Evolutionary conservation across 2,329 filamentous ascomycete species (phyloP), one percentile per base, ranked within the genome.

Genomic region (Ampelomyces quisqualis): DNA sequence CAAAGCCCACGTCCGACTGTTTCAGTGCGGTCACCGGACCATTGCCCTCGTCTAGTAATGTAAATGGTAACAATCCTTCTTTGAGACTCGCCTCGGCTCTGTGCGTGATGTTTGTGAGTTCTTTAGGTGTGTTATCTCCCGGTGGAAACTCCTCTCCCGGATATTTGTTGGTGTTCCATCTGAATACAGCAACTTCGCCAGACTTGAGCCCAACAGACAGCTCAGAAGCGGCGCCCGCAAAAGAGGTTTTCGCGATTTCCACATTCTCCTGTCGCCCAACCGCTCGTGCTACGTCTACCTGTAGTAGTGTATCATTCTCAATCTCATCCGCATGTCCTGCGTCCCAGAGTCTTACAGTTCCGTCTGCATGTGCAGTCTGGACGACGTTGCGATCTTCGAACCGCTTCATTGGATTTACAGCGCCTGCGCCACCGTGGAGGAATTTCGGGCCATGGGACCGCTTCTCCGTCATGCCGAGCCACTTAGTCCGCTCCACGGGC

Each of bases 291-390:
- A 97, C 75, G 58, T 98, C 91, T 5, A 95, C 82, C 70, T 98
- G 91, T 17, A 97, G 73, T 38, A 88, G 77, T 3, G 77, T 75
- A 9, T 81, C 77, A 58, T 97, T 97, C 67, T 98, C 93, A 35
- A 98, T 86, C 58, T 96, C 88, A 61, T 98, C 93, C 10, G 82
- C 87, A 58, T 95, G 87, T 0, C 93, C 93, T 14, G 85, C 81
- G 68, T 98, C 93, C 90, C 90, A 98, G 5, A 97, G 74, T 21
- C 90, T 79, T n/a, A 98, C 76, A 0, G 87, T 94, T 38, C 90
- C 89, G 68, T 98, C 93, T 3, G 85, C 89, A 65, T 98, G 91
- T 0, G 89, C 85, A 4, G 88, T 88, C 47, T 91, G 86, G 5
- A 95, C 78, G 30, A 97, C 80, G 42, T 90, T 95, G 33, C 93